Evolutionary conservation across 1,284 basidiomycete genomes (phyloP).

Genomic region (Irpex sp.): DNA sequence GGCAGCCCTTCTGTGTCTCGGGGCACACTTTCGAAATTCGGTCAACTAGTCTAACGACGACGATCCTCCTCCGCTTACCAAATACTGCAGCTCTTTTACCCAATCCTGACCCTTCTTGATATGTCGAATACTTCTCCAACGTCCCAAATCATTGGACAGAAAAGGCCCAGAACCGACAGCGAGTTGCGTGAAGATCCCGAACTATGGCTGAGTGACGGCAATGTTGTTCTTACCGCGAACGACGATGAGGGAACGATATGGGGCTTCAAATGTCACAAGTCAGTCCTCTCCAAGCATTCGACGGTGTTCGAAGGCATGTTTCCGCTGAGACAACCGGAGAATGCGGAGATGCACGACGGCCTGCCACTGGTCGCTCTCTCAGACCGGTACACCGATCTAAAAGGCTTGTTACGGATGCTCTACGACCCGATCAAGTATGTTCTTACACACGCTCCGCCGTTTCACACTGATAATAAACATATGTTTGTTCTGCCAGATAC

Average conservation of each 20-base stretch:
- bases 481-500: background rate
- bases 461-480: too few species aligned
- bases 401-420: background rate
- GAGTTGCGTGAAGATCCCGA: conserved; percentile 3
- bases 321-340: background rate
- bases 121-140: background rate
- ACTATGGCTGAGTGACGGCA: conserved; percentile 12
- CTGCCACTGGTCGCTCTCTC: background rate
- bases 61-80: too few species aligned
- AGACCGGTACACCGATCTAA: background rate
- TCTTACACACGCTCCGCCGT: too few species aligned
- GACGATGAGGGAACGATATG: background rate
- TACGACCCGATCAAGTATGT: background rate
- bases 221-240: conserved; percentile 10
- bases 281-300: conserved; percentile 1
- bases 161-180: background rate
- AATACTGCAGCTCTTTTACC: too few species aligned
- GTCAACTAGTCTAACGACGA: too few species aligned
- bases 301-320: conserved; percentile 5
- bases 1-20: too few species aligned
- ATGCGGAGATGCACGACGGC: background rate
- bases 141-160: background rate
- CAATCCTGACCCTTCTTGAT: too few species aligned
- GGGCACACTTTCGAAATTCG: too few species aligned
- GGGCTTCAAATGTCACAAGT: conserved; percentile 9